Conservation (phyloP, 1,284 basidiomycete genomes). For the Ceraceosorus guamensis region DNA sequence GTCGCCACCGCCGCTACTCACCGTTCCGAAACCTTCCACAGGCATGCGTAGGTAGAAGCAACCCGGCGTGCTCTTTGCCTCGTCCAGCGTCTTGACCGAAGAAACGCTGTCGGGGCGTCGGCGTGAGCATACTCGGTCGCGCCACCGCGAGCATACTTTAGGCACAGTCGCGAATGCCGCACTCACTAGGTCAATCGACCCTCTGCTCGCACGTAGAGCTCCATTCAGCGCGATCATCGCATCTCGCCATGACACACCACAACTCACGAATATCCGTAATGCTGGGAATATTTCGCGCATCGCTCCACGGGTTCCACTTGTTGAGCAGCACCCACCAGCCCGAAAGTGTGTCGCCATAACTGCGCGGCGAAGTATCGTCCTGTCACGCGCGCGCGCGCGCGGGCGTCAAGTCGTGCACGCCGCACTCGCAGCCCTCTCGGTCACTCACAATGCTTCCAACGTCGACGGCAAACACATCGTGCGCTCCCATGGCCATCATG, state of each 20-base stretch:
- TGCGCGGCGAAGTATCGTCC: conserved; percentile 88
- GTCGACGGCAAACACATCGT: conserved; percentile 86
- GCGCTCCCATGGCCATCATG: conserved; percentile 86
- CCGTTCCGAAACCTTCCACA: conserved; percentile 53
- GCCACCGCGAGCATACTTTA: too few species aligned
- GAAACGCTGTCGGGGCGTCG: conserved; percentile 57
- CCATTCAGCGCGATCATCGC: too few species aligned
- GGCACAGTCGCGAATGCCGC: too few species aligned
- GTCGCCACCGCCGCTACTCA: conserved; percentile 21
- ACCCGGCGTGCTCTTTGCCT: conserved; percentile 78
- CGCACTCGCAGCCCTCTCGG: too few species aligned
- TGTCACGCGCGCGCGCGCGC: too few species aligned
- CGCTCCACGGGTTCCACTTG: conserved; percentile 61
- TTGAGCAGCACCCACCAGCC: conserved; percentile 95
- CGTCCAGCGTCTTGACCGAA: conserved; percentile 86
- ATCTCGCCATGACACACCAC: too few species aligned
- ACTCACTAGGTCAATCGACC: conserved; percentile 73
- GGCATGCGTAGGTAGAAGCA: conserved; percentile 94
- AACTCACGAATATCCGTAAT: conserved; percentile 76
- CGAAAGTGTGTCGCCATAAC: conserved; percentile 89
- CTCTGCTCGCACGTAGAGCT: conserved; percentile 45
- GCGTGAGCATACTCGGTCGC: too few species aligned
- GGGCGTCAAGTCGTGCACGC: too few species aligned
- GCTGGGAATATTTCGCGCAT: conserved; percentile 70
- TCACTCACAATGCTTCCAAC: conserved; percentile 66